Conservation (phyloP, 768 basidiomycete species). For the Termitomyces sp. region DNA sequence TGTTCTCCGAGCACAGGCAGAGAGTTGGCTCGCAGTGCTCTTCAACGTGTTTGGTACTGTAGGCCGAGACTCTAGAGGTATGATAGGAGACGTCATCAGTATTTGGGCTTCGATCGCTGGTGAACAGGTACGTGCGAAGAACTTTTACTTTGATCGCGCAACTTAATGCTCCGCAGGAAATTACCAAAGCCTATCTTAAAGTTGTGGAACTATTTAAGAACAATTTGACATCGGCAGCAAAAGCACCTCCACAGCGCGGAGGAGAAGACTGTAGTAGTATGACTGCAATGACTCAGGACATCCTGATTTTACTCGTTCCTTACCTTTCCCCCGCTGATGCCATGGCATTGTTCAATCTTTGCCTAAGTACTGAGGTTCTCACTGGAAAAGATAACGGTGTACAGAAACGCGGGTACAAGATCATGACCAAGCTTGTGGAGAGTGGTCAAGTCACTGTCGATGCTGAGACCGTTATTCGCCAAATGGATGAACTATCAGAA, state of each 20-base stretch:
- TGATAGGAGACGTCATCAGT: conserved; percentile 84
- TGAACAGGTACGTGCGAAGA: conserved; percentile 42
- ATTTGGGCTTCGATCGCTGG: conserved; percentile 83
- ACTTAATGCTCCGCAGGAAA: conserved; percentile 39
- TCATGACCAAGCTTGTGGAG: conserved; percentile 71
- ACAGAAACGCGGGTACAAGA: conserved; percentile 94
- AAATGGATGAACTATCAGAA: conserved; percentile 59
- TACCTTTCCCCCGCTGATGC: conserved; percentile 61
- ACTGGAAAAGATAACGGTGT: conserved; percentile 78
- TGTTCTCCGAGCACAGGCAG: conserved; percentile 71
- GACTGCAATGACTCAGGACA: conserved; percentile 70
- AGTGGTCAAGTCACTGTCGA: conserved; percentile 49
- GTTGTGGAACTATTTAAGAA: conserved; percentile 67
- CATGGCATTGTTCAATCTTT: conserved; percentile 60
- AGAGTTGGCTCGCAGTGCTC: conserved; percentile 92
- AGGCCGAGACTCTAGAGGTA: conserved; percentile 64
- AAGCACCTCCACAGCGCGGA: conserved; percentile 20
- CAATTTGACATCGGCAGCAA: conserved; percentile 43
- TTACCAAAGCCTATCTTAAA: conserved; percentile 76
- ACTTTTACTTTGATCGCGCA: neutral
- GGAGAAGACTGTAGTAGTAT: conserved; percentile 37
- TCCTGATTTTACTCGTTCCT: conserved; percentile 80
- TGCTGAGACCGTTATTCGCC: conserved; percentile 54
- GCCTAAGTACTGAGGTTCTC: conserved; percentile 62
- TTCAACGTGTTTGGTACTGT: conserved; percentile 95